Base-by-base conservation (phyloP, 768 basidiomycete genomes). In the Aureoboletus auriporus region DNA sequence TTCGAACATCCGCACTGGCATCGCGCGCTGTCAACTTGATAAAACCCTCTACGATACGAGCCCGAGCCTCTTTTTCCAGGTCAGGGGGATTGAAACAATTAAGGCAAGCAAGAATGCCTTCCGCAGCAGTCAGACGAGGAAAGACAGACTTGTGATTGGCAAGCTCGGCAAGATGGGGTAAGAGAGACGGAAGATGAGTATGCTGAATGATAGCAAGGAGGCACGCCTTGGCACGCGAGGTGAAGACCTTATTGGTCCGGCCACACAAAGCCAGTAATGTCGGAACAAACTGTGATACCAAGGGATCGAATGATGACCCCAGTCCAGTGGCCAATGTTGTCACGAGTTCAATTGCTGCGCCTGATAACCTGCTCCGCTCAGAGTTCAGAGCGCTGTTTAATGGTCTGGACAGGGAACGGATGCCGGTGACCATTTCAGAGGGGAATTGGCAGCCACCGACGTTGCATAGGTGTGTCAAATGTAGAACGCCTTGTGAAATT, bases 61-160 rank as follows among this genome's bases (percentile, higher is more conserved):
- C 82, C 13, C 84, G 71, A 0, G 69, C 51, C 40, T 89, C 86
- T 62, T 78, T 85, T 64, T 87, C 86, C 28, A 90, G 63, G 55
- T 90, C 86, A 0, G 86, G 86, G 8, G 88, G 89, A 65, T 87
- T 89, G 62, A 83, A 84, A 56, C 77, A 82, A 51, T 86, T 86
- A 44, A 92, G 69, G 52, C 82, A 85, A 13, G 75, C 72, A 42
- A 90, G 60, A 0, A 82, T 72, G 28, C 79, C 74, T 64, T 91
- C 87, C 4, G 80, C 77, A n/a, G 80, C 78, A 14, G 76, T 75
- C 6, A 86, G 59, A 44, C 91, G 77, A 27, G 85, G 69, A 3
- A 79, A 76, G 16, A 71, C 65, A 13, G 84, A 82, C 61, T 91
- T 92, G 63, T 91, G 88, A 59, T 78, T 79, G 31, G 51, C 53